Base-by-base conservation (phyloP, 163 green algal species). In the Chlamydomonas reinhardtii region DNA sequence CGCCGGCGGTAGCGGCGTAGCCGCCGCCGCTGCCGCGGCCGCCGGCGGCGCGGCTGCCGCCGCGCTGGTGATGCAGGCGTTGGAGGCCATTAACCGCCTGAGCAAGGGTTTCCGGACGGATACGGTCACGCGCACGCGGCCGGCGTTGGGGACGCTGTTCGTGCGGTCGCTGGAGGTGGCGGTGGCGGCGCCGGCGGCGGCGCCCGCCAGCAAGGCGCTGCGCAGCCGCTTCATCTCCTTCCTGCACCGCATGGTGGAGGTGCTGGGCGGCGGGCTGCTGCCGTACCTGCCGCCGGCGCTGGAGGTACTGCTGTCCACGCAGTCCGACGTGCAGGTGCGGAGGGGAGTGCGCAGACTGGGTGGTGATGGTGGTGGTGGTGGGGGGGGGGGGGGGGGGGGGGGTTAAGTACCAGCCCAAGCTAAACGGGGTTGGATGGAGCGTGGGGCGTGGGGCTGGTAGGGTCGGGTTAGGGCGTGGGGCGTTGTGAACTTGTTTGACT, bases 191-290 rank as follows among this genome's bases (percentile, higher is more conserved):
- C 93, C 89, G 22, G 83, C 88, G n/a, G 82, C 79, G 37, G 88
- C 93, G 29, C 92, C 94, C 15, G 43, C 68, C 68, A 89, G 94
- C 87, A 95, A 93, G 86, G 76, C 91, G 76, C 91, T 98, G 61
- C 91, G 96, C 8, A 88, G 83, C 9, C 93, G 96, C 70, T 95
- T 97, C 90, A 95, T 98, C 52, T 94, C 89, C n/a, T 95, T 96
- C 48, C 75, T 98, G 48, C 96, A 99, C 92, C 92, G 96, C 37
- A 90, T 98, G 90, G 94, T 98, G n/a, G 96, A 98, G 88, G 94
- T 89, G 73, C 90, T 98, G 59, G 91, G 92, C n/a, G 25, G 76
- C 4, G 86, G 72, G 27, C 79, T 95, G 70, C 88, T 98, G 89
- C 94, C 93, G 1, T 94, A 92, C 79, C 90, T 98, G 80, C 94